Evolutionary conservation across 192 early-diverging fungal species (phyloP).

Genomic region (Phycomyces nitens): DNA sequence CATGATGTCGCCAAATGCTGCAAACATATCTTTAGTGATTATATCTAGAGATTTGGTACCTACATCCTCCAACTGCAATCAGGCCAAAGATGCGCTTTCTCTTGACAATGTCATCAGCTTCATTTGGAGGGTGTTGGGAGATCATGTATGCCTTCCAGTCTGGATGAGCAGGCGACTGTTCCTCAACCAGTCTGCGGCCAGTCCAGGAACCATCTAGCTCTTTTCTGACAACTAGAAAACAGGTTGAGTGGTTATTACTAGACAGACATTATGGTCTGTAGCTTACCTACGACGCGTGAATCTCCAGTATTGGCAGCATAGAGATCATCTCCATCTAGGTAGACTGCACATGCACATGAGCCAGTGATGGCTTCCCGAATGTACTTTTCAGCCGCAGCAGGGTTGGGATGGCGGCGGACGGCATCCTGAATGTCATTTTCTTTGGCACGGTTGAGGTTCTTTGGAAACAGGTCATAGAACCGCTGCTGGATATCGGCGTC

Average conservation of each 20-base stretch:
- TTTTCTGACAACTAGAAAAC: constrained; percentile 66
- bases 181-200: constrained; percentile 55
- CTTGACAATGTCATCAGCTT: constrained; percentile 15
- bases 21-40: no score
- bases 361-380: constrained; percentile 42
- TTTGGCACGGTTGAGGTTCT: constrained; percentile 35
- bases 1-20: constrained; percentile 69
- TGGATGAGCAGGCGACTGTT: constrained; percentile 38
- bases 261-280: constrained; percentile 38
- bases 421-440: constrained; percentile 22
- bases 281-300: constrained; percentile 48
- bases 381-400: constrained; percentile 27
- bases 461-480: constrained; percentile 37
- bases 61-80: constrained; percentile 36
- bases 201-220: constrained; percentile 62
- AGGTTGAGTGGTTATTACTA: constrained; percentile 34
- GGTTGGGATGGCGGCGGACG: constrained; percentile 13
- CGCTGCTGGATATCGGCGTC: constrained; percentile 43
- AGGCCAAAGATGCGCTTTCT: constrained; percentile 21
- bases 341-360: constrained; percentile 54
- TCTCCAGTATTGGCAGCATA: constrained; percentile 56
- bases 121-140: constrained; percentile 28
- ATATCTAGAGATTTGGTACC: no score
- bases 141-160: constrained; percentile 40
- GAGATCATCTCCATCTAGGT: constrained; percentile 46